Base-by-base conservation (phyloP, 805 yeast genomes). In the Nakazawaea ambrosiae region DNA sequence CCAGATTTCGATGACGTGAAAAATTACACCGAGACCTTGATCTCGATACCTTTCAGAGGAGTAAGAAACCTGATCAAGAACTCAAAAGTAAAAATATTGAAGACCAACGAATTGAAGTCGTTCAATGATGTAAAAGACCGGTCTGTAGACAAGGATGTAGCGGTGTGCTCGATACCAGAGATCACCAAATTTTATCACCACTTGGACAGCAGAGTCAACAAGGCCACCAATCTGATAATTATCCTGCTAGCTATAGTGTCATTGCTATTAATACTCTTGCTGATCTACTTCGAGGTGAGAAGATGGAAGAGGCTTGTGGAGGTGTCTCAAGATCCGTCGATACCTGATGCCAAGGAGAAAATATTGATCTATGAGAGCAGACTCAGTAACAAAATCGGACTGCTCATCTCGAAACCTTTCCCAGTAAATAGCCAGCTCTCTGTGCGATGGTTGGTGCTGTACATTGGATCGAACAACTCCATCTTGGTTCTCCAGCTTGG, bases 1-100 rank as follows among this genome's bases (percentile, higher is more conserved):
- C 95, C 94, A 0, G 71, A 75, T 43, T 86, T 86, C 53, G 73
- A 70, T 2, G 66, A 69, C 6, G 78, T 86, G 3, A 70, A 77
- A 49, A 73, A 77, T 41, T 67, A 69, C 16, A 77, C 92, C 0
- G 66, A 74, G 30, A 39, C 51, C 0, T 47, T 78, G 27, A 67
- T 90, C 7, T 58, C 69, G 3, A 50, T 47, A 2, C 96, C 96
- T 0, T 84, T 87, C 49, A 65, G 66, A 1, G 41, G 50, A 8
- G 10, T 22, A 8, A 22, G 7, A 7, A 8, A 7, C 7, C 7
- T 7, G 10, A 8, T 22, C 10, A 22, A 22, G 20, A 39, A 47
- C 1, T 54, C 63, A 1, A 8, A 27, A 12, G 12, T 27, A 6
- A 8, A 12, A n/a, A 8, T 27, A 7, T 9, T 9, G 9, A 27